Conservation (phyloP, 768 basidiomycete species). For the Daedalea quercina region DNA sequence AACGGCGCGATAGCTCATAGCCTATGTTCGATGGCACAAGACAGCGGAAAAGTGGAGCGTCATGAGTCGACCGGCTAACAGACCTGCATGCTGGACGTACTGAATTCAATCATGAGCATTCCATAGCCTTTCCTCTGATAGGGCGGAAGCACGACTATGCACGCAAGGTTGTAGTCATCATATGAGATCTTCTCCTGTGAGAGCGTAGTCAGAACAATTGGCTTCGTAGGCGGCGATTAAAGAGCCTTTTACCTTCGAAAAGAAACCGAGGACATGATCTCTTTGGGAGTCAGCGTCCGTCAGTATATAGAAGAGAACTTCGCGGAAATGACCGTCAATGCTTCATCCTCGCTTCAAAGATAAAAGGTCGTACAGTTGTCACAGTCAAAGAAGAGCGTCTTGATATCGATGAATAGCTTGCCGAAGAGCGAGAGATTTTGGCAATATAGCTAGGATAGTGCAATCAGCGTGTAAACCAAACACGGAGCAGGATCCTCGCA, state of each 20-base stretch:
- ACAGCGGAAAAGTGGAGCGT: neutral
- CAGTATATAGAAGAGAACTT: slow-evolving; percentile 88
- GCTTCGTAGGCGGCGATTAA: neutral
- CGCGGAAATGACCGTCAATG: neutral
- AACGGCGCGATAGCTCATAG: slow-evolving; percentile 83
- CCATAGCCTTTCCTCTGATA: slow-evolving; percentile 88
- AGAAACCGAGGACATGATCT: slow-evolving; percentile 78
- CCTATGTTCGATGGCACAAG: slow-evolving; percentile 37
- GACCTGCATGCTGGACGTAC: slow-evolving; percentile 37
- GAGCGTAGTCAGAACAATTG: slow-evolving; percentile 1
- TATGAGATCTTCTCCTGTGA: slow-evolving; percentile 87
- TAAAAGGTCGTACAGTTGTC: slow-evolving; percentile 59
- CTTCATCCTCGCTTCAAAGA: neutral
- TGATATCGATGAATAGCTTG: slow-evolving; percentile 98
- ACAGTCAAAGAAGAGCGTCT: slow-evolving; percentile 88
- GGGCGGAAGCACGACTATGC: slow-evolving; percentile 92
- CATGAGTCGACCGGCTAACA: neutral
- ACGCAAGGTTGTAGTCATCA: slow-evolving; percentile 96
- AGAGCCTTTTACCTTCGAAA: slow-evolving; percentile 49
- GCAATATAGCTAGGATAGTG: slow-evolving; percentile 71
- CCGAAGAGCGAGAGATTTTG: slow-evolving; percentile 95
- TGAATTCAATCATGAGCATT: slow-evolving; percentile 97
- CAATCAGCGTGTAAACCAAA: neutral
- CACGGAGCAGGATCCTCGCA: neutral
- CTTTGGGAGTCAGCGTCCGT: slow-evolving; percentile 76